Evolutionary conservation across 225 moss, liverwort and hornwort species (phyloP).

Genomic region (Pseudoscleropodium purum): DNA sequence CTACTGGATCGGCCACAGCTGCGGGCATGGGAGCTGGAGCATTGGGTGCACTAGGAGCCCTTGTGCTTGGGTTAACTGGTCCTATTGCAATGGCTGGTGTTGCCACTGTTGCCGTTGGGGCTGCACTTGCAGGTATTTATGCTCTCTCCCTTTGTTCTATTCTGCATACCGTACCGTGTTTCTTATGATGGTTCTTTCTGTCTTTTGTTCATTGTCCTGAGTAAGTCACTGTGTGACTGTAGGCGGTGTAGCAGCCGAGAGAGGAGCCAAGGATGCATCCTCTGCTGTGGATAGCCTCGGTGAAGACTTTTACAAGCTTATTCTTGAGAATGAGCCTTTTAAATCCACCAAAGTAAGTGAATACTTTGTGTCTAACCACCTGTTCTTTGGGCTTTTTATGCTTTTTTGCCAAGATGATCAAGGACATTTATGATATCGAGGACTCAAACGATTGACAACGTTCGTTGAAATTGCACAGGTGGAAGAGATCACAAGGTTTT

Average conservation of each 20-base stretch:
- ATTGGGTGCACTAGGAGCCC: conserved; percentile 54
- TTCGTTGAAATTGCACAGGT: conserved; percentile 33
- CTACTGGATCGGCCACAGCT: conserved; percentile 52
- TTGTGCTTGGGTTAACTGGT: conserved; percentile 61
- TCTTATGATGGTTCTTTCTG: neutral
- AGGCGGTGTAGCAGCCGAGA: conserved; percentile 78
- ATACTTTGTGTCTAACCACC: neutral
- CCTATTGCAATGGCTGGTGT: conserved; percentile 58
- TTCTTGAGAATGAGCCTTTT: conserved; percentile 91
- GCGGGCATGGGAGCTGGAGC: conserved; percentile 66
- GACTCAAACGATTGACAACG: neutral
- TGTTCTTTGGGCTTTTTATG: neutral
- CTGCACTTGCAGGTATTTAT: conserved; percentile 44
- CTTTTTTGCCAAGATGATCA: neutral
- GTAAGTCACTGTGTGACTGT: neutral
- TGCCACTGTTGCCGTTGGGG: conserved; percentile 55
- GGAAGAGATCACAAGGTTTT: conserved; percentile 69
- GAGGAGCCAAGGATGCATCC: conserved; percentile 70
- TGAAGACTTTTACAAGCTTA: conserved; percentile 89
- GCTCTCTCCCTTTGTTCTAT: neutral
- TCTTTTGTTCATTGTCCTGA: neutral
- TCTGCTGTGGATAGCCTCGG: conserved; percentile 84
- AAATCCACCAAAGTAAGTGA: conserved; percentile 73
- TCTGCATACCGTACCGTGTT: neutral
- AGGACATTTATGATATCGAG: neutral